phyloP scores from a whole-genome alignment of 805 yeast genomes.

The Jamesozyma lodderae region DNA sequence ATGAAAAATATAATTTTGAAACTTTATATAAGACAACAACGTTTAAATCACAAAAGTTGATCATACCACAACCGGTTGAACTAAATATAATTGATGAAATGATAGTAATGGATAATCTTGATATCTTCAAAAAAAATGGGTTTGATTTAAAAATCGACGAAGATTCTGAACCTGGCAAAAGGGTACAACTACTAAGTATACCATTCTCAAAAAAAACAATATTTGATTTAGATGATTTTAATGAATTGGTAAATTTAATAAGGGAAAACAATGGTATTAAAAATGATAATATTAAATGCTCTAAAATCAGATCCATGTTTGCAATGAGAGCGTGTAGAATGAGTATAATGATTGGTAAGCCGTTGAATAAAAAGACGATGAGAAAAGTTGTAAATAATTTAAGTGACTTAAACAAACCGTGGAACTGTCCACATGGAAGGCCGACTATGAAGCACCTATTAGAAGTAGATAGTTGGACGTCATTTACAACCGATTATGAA shows the following conservation, averaged over 20 bases:
- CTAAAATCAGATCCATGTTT: conserved; percentile 72
- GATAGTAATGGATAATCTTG: conserved; percentile 50
- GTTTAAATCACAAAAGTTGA: conserved; percentile 63
- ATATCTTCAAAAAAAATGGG: conserved; percentile 64
- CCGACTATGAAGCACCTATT: conserved; percentile 91
- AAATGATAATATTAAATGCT: conserved; percentile 39
- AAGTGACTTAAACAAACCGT: conserved; percentile 74
- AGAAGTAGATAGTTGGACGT: conserved; percentile 41
- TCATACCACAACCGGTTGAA: conserved; percentile 47
- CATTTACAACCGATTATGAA: conserved; percentile 38
- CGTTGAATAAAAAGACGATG: conserved; percentile 56
- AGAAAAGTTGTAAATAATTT: conserved; percentile 54
- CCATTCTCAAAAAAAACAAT: conserved; percentile 67
- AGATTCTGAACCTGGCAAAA: conserved; percentile 45
- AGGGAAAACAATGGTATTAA: conserved; percentile 45
- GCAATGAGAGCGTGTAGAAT: conserved; percentile 94
- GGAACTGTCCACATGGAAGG: conserved; percentile 97
- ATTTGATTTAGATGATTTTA: conserved; percentile 57
- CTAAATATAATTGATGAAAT: conserved; percentile 74
- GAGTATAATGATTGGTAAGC: conserved; percentile 88
- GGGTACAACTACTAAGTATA: conserved; percentile 47
- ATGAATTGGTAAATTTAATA: conserved; percentile 65
- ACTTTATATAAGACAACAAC: conserved; percentile 44
- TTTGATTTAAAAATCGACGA: conserved; percentile 50
- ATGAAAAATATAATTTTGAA: conserved; percentile 90